Base-by-base conservation (phyloP, 2,329 filamentous ascomycete species). In the Blastomyces gilchristii region DNA sequence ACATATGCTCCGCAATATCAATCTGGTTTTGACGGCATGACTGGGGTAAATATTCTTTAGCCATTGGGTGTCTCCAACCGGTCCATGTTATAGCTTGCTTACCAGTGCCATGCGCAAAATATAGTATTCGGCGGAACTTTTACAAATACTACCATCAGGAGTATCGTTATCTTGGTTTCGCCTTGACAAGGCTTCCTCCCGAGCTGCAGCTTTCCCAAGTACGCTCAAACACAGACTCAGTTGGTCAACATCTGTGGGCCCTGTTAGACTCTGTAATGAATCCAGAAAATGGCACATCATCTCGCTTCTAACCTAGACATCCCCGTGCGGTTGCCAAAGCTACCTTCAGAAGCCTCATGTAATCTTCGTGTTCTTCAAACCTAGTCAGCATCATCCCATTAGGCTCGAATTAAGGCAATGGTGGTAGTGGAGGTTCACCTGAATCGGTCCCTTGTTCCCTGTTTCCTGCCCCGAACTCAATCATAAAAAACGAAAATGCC, bases 1-100 rank as follows among this genome's bases (percentile, higher is more conserved):
- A 92, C 80, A 94, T 85, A 72, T 90, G 85, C 62, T 96, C 90
- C 37, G 90, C 89, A 58, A 91, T 82, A 63, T 93, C 88, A 16
- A 88, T 79, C 50, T 87, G 83, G 50, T 84, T 80, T 70, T 91
- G 86, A 68, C 86, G 85, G 86, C 87, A 96, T 39, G 87, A 83
- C 90, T 93, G 63, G 41, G 8, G 14, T 22, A 37, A 39, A 16
- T n/a, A 25, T 34, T 41, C 66, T 50, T 49, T 22, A 34, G 47
- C 61, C n/a, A 67, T 60, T 39, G 63, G 28, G 8, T 1, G 37
- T 31, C 34, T 43, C 54, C 9, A 31, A 3, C 37, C 5, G 49
- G 12, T 22, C 49, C 50, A 41, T 62, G 64, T 65, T 47, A 59
- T 60, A 22, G 67, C 80, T 73, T 75, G 91, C 90, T 74, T 45